Percentiles rank a stretch among this genome's conserved stretches.
Conservation (phyloP, 768 basidiomycete species). For the Obba rivulosa region DNA sequence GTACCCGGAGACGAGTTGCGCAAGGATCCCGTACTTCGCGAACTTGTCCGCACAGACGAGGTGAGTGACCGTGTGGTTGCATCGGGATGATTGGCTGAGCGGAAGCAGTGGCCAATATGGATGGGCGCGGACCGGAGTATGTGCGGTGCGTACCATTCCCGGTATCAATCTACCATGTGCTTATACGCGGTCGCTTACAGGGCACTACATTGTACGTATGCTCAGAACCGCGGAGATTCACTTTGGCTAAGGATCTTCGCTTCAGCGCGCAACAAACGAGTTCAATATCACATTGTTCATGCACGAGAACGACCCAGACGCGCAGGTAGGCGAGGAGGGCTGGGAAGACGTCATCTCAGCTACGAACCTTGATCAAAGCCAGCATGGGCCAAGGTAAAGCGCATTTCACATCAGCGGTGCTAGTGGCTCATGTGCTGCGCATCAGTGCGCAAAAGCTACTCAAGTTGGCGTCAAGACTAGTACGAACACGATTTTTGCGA, state of each 20-base stretch:
- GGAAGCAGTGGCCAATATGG: slow-evolving; percentile 23
- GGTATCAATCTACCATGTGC: not conserved
- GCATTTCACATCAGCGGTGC: not conserved
- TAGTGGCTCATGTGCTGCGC: not conserved
- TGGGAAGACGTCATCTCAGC: slow-evolving; percentile 31
- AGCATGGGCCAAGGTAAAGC: slow-evolving; percentile 35
- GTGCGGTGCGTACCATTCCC: slow-evolving; percentile 13
- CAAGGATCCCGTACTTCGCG: slow-evolving; percentile 33
- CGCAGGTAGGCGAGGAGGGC: slow-evolving; percentile 24
- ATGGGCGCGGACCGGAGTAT: slow-evolving; percentile 23
- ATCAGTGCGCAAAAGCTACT: slow-evolving; percentile 29
- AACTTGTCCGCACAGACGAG: slow-evolving; percentile 25
- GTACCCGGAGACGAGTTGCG: slow-evolving; percentile 36
- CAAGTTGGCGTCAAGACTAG: slow-evolving; percentile 27
- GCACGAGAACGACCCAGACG: slow-evolving; percentile 29
- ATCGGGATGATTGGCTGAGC: not conserved
- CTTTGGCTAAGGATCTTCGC: not conserved
- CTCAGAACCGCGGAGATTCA: not conserved
- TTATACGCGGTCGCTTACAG: slow-evolving; percentile 8
- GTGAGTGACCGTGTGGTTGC: slow-evolving; percentile 16
- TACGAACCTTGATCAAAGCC: slow-evolving; percentile 27
- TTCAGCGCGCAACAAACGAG: slow-evolving; percentile 35
- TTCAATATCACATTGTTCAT: slow-evolving; percentile 33
- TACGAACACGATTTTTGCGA: slow-evolving; percentile 33
- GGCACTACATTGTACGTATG: slow-evolving; percentile 19